Base-by-base conservation (phyloP, 805 yeast genomes). In the Kluyveromyces starmeri region DNA sequence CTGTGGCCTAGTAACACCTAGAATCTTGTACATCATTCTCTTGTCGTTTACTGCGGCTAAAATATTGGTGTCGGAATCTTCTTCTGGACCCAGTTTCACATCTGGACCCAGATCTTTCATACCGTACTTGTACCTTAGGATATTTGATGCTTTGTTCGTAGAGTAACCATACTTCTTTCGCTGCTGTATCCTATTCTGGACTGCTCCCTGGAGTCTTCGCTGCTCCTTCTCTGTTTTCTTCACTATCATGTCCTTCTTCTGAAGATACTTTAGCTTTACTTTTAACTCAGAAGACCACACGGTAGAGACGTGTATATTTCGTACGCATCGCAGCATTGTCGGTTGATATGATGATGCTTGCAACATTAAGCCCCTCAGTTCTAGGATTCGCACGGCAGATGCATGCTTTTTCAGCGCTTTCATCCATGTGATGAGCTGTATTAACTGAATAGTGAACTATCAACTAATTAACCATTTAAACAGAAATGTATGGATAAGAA, bases 1-100 rank as follows among this genome's bases (percentile, higher is more conserved):
- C 48, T 75, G 81, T 19, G 62, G 63, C 4, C 70, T 74, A 20
- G 71, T 70, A 0, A 75, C 67, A 2, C 88, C 89, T 17, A 81
- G 49, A 5, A 79, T 58, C 3, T 68, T 63, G 47, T 70, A 70
- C 26, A 73, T 44, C 37, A 80, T 53, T 32, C 73, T 54, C 34
- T 61, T 58, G 43, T 76, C 71, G 5, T 52, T 61, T 2, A 58
- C 41, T n/a, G 38, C 23, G 2, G 55, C 36, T 27, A 63, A 43
- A 32, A 46, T 53, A 19, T 51, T 42, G 10, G 58, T 25, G 47
- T 64, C 68, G 1, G 54, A 51, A 21, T 58, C 44, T 22, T 58
- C 55, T 3, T 54, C 46, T 0, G 68, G 67, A 0, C 69, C 69
- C 4, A 64, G 33, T 2, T 49, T 41, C 6, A 50, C 27, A 39